Base-by-base conservation (phyloP, 192 early-diverging fungal genomes). In the Podila epigama region DNA sequence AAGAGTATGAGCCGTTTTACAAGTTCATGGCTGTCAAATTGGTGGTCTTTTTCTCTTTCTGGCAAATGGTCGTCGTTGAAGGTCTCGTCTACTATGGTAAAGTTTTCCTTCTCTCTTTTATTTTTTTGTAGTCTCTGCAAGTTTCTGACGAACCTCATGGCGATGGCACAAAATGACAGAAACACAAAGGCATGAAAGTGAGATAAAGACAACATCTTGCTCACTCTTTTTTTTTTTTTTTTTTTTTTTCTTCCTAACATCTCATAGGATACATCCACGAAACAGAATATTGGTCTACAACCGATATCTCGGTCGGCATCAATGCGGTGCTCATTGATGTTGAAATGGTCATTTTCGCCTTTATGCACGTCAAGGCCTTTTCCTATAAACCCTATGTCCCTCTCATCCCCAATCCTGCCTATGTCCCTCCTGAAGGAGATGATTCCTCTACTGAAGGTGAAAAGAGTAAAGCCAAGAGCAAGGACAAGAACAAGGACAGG, bases 41-140 rank as follows among this genome's bases (percentile, higher is more conserved):
- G 65, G 75, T 80, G 48, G 52, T 80, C n/a, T 80, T 80, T 51
- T 80, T 80, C 53, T 80, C 69, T 13, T 80, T 80, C 59, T 80
- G 79, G 79, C 79, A 80, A 33, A 55, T 58, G 32, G 57, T 70
- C 18, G 37, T 63, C 28, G 34, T 80, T 32, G 69, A 72, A 33
- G 79, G 69, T 18, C 44, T 80, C 6, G 79, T 80, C 18, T 80
- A 67, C 55, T 80, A 63, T 71, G 66, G 75, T 77, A 77, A 62
- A 51, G 8, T 48, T 9, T 48, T 9, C 7, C 13, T 39, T 22
- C 10, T 16, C 44, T 2, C 44, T 3, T 15, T 4, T 13, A n/a
- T 32, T n/a, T 63, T n/a, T 44, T 63, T 50, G 20, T 33, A 27
- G 25, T 34, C 29, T n/a, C 22, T 5, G n/a, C 41, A 18, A n/a